Evolutionary conservation across 352 stramenopile genomes (phyloP), one percentile per base, ranked within the genome.

Genomic region (Phytophthora pinifolia): DNA sequence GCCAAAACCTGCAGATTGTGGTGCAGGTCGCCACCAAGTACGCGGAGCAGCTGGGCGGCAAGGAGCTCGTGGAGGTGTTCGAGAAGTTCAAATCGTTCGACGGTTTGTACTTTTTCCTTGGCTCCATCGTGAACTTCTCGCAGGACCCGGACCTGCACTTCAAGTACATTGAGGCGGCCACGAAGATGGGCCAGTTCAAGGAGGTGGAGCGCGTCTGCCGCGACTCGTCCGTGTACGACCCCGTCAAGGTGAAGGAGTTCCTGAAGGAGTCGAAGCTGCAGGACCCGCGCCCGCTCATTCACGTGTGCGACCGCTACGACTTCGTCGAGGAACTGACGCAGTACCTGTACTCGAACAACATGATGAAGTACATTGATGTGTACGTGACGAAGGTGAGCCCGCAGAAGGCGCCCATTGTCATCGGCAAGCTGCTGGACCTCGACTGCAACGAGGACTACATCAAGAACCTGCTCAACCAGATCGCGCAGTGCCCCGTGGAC

Each of bases 141-240:
- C 96, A 99, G 69, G 96, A 99, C 60, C 80, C 96, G 6, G 88
- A 98, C 59, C 97, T 99, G 35, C 97, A 99, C 74, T 99, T 99
- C 74, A 99, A 99, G 81, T 99, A 99, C 82, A 99, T 99, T 83
- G 96, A 99, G 79, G 95, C 96, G 42, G 98, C 97, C 14, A 98
- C 97, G 51, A 98, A 99, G 89, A 98, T 99, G 81, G 96, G 97
- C 32, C 97, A 99, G 69, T 99, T 99, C 80, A 99, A 99, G 76
- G 97, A 99, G 72, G 97, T 99, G 18, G 97, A 99, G 74, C 94
- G 97, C 47, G 97, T 99, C 41, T 99, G 97, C 72, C 94, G 97
- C 53, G 98, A 99, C 76, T 99, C 96, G n/a, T 99, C 97, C 36
- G 97, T 99, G 48, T 99, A 99, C 83, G 95, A 99, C 54, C 85